phyloP scores from a whole-genome alignment of 2,329 filamentous ascomycete species.

The Cladophialophora carrionii region DNA sequence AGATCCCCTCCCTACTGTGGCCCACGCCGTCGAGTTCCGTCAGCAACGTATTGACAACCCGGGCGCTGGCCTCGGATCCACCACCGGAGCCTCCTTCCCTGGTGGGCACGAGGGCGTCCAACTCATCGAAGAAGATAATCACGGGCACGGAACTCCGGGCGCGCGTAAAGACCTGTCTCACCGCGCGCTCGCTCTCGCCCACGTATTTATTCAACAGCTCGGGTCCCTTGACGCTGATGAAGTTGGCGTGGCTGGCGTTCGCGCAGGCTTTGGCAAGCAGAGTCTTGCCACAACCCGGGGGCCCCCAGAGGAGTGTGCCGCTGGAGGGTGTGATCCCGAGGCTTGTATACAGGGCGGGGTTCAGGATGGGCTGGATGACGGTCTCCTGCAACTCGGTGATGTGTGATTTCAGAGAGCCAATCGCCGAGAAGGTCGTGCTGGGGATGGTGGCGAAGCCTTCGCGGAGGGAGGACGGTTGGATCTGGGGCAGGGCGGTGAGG shows the following conservation, averaged over 20 bases:
- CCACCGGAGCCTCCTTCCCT: constrained; percentile 74
- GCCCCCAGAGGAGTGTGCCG: constrained; percentile 93
- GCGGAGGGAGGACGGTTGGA: constrained; percentile 80
- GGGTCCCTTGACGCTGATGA: constrained; percentile 96
- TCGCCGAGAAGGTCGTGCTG: constrained; percentile 88
- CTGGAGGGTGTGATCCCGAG: constrained; percentile 80
- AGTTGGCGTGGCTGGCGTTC: constrained; percentile 93
- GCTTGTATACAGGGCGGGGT: constrained; percentile 73
- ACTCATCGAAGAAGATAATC: constrained; percentile 96
- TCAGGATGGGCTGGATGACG: constrained; percentile 86
- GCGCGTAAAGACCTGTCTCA: constrained; percentile 87
- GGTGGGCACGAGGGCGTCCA: constrained; percentile 87
- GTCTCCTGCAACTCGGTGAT: constrained; percentile 80
- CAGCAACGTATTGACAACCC: constrained; percentile 92
- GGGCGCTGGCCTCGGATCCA: constrained; percentile 78
- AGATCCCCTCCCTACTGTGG: constrained; percentile 78
- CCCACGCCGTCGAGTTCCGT: constrained; percentile 87
- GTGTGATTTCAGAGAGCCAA: constrained; percentile 79
- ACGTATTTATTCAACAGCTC: constrained; percentile 98
- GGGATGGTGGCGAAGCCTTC: constrained; percentile 96
- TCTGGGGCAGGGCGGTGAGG: constrained; percentile 70
- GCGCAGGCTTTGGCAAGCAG: constrained; percentile 94
- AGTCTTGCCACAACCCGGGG: constrained; percentile 95
- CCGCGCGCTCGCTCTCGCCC: constrained; percentile 89
- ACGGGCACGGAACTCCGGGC: constrained; percentile 86